Percentiles rank a stretch among this genome's conserved stretches.
Evolutionary conservation across 1,284 basidiomycete genomes (phyloP).

Genomic region (Amylostereum chailletii): DNA sequence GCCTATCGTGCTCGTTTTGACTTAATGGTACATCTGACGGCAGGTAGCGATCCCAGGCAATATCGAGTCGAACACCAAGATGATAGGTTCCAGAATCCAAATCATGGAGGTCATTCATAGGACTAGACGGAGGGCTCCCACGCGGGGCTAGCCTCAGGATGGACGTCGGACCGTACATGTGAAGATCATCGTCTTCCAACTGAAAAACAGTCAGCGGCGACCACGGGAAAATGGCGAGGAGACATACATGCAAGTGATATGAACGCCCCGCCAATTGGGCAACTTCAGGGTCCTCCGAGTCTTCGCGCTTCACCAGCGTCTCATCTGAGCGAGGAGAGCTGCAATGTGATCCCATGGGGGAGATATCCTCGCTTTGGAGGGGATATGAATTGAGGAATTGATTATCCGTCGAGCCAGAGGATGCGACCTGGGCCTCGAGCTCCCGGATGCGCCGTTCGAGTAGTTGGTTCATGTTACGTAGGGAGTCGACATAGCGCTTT

Average conservation of each 20-base stretch:
- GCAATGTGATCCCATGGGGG: too few relatives aligned
- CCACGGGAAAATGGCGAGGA: background rate
- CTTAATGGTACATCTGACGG: conserved; percentile 36
- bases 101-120: too few relatives aligned
- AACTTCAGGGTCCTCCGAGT: conserved; percentile 21
- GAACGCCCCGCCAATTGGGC: conserved; percentile 24
- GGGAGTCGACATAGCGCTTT: conserved; percentile 45
- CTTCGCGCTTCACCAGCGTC: too few relatives aligned
- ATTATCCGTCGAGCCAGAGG: too few relatives aligned
- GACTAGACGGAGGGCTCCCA: too few relatives aligned
- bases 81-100: too few relatives aligned
- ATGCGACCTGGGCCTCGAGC: conserved; percentile 34
- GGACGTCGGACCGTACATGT: conserved; percentile 27
- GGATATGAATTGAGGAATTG: too few relatives aligned
- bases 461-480: conserved; percentile 37
- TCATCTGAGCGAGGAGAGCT: too few relatives aligned
- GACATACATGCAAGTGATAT: conserved; percentile 23
- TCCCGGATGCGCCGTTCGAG: conserved; percentile 35
- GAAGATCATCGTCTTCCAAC: conserved; percentile 24
- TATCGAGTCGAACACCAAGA: background rate
- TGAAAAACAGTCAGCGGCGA: conserved; percentile 7
- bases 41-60: conserved; percentile 48
- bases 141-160: conserved; percentile 23
- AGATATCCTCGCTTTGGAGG: too few relatives aligned
- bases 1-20: conserved; percentile 42